Percentiles rank a stretch among this genome's conserved stretches.
These are phyloP conservation scores for Hypomontagnella monticulosa DNA, from an alignment of 495 filamentous ascomycete genomes.

Conservation along the genomic window DNA sequence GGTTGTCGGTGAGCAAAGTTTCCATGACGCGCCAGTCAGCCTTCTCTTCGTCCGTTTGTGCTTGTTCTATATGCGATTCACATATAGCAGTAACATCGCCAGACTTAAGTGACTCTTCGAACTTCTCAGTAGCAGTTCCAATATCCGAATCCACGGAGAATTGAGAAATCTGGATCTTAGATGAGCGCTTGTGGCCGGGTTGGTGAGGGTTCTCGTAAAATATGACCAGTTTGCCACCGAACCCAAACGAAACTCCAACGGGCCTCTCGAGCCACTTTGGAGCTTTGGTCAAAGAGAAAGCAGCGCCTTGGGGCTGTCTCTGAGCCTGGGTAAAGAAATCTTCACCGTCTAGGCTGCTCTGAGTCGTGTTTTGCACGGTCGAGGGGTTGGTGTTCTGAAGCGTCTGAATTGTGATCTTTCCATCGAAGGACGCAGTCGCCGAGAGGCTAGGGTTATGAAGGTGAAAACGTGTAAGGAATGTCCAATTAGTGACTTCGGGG, in stretches of 20 bases:
- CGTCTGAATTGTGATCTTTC: conserved; percentile 90
- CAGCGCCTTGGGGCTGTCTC: conserved; percentile 85
- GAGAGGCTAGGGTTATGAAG: conserved; percentile 90
- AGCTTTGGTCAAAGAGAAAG: conserved; percentile 84
- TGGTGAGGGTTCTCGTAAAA: conserved; percentile 68
- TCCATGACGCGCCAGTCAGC: conserved; percentile 94
- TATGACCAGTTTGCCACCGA: conserved; percentile 90
- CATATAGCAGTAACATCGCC: conserved; percentile 84
- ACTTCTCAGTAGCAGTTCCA: conserved; percentile 82
- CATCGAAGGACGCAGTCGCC: conserved; percentile 96
- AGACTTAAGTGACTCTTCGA: conserved; percentile 81
- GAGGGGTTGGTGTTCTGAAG: conserved; percentile 85
- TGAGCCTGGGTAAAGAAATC: conserved; percentile 97
- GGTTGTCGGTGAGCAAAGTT: conserved; percentile 83
- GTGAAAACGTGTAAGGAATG: conserved; percentile 94
- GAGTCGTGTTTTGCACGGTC: conserved; percentile 65
- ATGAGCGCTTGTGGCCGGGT: conserved; percentile 69
- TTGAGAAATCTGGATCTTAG: conserved; percentile 81
- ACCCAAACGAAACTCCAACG: conserved; percentile 90
- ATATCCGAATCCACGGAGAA: conserved; percentile 91
- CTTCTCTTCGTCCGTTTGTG: conserved; percentile 88
- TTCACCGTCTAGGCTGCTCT: conserved; percentile 78
- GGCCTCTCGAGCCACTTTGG: conserved; percentile 92
- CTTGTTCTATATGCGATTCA: conserved; percentile 75
- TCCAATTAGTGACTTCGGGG: conserved; percentile 98